Evolutionary conservation across 768 basidiomycete species (phyloP).

Genomic region (Boletus coccyginus): DNA sequence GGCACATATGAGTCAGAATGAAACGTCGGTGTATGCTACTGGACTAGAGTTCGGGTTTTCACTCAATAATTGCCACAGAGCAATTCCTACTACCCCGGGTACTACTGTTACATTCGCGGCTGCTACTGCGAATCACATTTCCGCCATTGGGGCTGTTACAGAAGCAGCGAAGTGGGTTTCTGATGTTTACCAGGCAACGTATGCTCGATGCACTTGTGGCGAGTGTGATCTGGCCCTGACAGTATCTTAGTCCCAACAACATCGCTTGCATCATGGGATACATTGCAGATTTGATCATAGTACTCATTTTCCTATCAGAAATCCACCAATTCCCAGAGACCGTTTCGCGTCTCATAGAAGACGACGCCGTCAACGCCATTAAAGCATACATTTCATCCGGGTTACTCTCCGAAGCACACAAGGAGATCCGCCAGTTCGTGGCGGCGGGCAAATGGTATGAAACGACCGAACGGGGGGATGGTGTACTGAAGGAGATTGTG

Average conservation of each 20-base stretch:
- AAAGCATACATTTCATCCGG: neutral
- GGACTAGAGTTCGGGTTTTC: neutral
- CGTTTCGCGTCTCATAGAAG: neutral
- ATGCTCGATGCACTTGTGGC: neutral
- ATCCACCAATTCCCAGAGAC: neutral
- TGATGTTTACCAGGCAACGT: neutral
- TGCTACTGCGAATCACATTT: conserved; percentile 3
- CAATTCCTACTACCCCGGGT: neutral
- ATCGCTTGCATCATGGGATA: conserved; percentile 3
- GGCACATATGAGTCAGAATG: neutral
- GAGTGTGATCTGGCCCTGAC: neutral
- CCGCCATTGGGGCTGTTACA: neutral
- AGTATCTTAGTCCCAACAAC: neutral
- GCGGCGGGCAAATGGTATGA: neutral
- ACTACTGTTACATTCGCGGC: neutral
- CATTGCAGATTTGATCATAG: conserved; percentile 1
- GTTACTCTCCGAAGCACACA: neutral
- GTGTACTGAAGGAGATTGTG: neutral
- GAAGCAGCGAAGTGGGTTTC: conserved; percentile 6
- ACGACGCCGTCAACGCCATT: conserved; percentile 2
- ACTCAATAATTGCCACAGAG: neutral
- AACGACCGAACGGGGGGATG: neutral
- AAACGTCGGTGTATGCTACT: neutral
- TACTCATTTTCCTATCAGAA: conserved; percentile 1
- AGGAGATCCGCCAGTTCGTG: neutral